These are phyloP conservation scores for Coemansia sp. DNA, from an alignment of 192 early-diverging fungal species.

Conservation along the genomic window DNA sequence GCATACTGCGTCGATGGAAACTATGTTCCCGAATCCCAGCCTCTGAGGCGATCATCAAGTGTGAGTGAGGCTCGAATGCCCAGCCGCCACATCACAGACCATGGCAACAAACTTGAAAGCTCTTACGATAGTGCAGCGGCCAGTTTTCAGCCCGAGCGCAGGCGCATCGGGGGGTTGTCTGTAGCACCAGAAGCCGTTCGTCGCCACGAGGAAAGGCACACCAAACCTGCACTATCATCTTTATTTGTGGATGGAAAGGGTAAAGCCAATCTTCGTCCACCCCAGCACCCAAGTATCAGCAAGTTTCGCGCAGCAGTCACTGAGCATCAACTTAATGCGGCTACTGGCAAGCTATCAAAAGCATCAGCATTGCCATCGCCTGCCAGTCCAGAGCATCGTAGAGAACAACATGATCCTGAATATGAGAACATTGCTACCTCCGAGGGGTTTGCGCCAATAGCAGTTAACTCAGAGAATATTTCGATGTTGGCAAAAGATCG, in stretches of 20 bases:
- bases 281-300: slow-evolving; percentile 41
- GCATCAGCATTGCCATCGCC: neutral
- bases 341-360: neutral
- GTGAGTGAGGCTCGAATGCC: slow-evolving; percentile 10
- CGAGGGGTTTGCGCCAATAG: neutral
- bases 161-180: slow-evolving; percentile 4
- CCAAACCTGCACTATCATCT: neutral
- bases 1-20: neutral
- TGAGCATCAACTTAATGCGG: slow-evolving; percentile 16
- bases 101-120: slow-evolving; percentile 3
- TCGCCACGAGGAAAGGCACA: neutral
- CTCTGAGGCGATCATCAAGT: slow-evolving; percentile 8
- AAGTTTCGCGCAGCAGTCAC: slow-evolving; percentile 27
- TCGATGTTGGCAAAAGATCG: slow-evolving; percentile 36
- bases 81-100: neutral
- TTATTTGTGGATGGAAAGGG: neutral
- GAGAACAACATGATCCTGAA: neutral
- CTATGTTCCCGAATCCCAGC: slow-evolving; percentile 1
- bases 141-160: slow-evolving; percentile 11
- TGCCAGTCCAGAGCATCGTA: neutral
- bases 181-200: neutral
- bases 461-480: slow-evolving; percentile 15
- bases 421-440: neutral
- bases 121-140: slow-evolving; percentile 12
- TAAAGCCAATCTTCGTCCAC: slow-evolving; percentile 20